Evolutionary conservation across 192 early-diverging fungal genomes (phyloP), one percentile per base, ranked within the genome.

Genomic region (Piromyces finnis): DNA sequence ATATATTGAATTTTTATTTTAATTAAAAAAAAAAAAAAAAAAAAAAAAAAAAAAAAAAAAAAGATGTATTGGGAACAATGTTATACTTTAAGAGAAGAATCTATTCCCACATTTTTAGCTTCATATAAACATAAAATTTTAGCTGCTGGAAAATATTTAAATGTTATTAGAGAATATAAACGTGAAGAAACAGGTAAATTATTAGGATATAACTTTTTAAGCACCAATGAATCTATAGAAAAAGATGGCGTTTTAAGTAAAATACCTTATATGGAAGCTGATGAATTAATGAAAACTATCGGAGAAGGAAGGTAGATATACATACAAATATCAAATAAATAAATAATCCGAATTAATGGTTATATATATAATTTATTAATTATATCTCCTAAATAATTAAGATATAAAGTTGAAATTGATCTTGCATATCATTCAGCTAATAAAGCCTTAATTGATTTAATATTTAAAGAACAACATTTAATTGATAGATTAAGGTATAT

Each of bases 101-200:
- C 79, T 13, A 87, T 95, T 0, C 98, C 98, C 0, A 85, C 82
- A 1, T 98, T 97, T 77, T 84, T 99, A 68, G 90, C 90, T 11
- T 90, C 92, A 12, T 88, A 92, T 27, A 88, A 92, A 28, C 88
- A 88, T 7, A 95, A 95, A 84, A 93, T 98, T 78, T 83, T 99
- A 80, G 84, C 92, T 27, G 93, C 96, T 0, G 98, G 98, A 41
- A 96, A 96, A 84, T 98, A 99, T 83, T 84, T 98, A 77, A 98
- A 99, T 84, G 95, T 97, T 3, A 87, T 98, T 29, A 86, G 94
- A 1, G 95, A 94, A 79, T 97, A 94, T 83, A 91, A 91, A n/a
- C 88, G 89, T 12, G 81, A 79, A 68, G 39, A 78, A 68, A 30
- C 77, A 39, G 35, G 78, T 79, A 18, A 80, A 77, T n/a, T 59